Evolutionary conservation across 768 basidiomycete species (phyloP).

Genomic region (Macrolepiota dolichaula): DNA sequence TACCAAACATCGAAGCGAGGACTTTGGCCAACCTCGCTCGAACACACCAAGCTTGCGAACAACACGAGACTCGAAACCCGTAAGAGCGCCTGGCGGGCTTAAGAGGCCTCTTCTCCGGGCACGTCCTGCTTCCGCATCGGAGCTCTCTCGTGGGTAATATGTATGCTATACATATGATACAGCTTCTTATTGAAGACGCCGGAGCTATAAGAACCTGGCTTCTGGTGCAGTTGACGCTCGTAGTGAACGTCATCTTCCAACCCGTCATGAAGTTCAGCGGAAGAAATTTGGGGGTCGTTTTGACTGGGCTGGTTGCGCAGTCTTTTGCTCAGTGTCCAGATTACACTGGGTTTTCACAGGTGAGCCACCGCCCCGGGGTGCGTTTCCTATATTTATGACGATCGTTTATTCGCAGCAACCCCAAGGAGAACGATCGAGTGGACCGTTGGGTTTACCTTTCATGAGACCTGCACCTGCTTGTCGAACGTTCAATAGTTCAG

Average conservation of each 20-base stretch:
- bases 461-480: slow-evolving; percentile 71
- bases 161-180: slow-evolving; percentile 4
- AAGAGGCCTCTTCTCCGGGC: not conserved
- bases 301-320: slow-evolving; percentile 21
- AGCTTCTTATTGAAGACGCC: slow-evolving; percentile 1
- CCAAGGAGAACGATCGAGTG: slow-evolving; percentile 58
- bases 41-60: not conserved
- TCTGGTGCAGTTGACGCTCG: not conserved
- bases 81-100: not conserved
- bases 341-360: slow-evolving; percentile 59
- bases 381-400: slow-evolving; percentile 3
- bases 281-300: slow-evolving; percentile 17
- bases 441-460: slow-evolving; percentile 61
- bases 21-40: not conserved
- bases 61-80: not conserved
- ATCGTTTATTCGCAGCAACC: slow-evolving; percentile 35
- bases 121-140: slow-evolving; percentile 9
- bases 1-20: not conserved
- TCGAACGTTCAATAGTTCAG: slow-evolving; percentile 72
- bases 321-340: slow-evolving; percentile 52
- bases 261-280: slow-evolving; percentile 19
- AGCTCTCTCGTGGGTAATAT: slow-evolving; percentile 3
- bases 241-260: not conserved
- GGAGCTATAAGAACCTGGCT: slow-evolving; percentile 2
- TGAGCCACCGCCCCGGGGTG: slow-evolving; percentile 18